phyloP scores from a whole-genome alignment of 306 rosid genomes.

The Quercus rubra region DNA sequence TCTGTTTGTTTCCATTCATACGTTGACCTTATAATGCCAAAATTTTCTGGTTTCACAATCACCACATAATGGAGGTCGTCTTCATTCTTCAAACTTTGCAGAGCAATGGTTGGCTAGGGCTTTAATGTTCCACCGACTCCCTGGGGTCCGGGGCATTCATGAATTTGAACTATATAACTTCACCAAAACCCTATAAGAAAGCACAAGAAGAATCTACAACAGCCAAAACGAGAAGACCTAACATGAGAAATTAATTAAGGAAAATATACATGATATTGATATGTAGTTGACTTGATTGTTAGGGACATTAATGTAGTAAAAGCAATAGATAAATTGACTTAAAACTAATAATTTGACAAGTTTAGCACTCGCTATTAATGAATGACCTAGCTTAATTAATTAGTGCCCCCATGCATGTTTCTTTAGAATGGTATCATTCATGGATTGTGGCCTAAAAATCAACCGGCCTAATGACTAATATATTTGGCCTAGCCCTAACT shows the following conservation, averaged over 20 bases:
- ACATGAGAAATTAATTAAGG: neutral
- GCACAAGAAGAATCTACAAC: neutral
- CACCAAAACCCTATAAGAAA: neutral
- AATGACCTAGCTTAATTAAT: neutral
- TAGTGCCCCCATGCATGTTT: neutral
- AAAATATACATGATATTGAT: neutral
- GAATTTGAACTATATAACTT: conserved; percentile 10
- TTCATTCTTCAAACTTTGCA: conserved; percentile 8
- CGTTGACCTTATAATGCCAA: conserved; percentile 34
- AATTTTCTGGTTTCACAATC: conserved; percentile 30
- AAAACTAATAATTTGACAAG: neutral
- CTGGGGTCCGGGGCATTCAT: conserved; percentile 26
- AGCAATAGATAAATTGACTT: neutral
- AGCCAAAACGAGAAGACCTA: neutral
- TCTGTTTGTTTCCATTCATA: conserved; percentile 28
- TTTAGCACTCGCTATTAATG: neutral
- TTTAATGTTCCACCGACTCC: conserved; percentile 35
- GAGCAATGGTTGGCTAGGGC: neutral
- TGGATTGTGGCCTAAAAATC: conserved; percentile 21
- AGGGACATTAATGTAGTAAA: neutral
- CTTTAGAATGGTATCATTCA: neutral
- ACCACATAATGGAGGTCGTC: conserved; percentile 1
- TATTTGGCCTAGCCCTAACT: conserved; percentile 39
- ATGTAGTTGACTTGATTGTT: neutral
- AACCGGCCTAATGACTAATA: conserved; percentile 61